Evolutionary conservation across 2,329 filamentous ascomycete genomes (phyloP).

Genomic region (Trichoderma aggressivum): DNA sequence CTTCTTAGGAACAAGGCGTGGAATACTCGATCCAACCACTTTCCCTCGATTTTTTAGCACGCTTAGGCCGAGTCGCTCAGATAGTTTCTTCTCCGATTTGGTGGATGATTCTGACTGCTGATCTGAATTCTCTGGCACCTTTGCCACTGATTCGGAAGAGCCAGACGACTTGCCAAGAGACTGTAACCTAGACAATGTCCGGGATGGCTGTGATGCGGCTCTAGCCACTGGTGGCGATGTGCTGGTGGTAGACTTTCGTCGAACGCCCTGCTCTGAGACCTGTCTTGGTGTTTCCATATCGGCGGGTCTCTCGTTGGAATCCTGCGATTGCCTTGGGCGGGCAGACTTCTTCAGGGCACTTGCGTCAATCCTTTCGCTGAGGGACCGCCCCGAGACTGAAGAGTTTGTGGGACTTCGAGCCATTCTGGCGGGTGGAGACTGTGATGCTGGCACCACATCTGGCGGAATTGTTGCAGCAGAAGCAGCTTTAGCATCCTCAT

Average conservation of each 20-base stretch:
- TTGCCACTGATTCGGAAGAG: slow-evolving; percentile 34
- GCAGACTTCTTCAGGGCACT: slow-evolving; percentile 45
- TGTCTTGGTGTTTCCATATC: slow-evolving; percentile 26
- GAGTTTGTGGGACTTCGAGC: slow-evolving; percentile 23
- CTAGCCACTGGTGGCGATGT: slow-evolving; percentile 53
- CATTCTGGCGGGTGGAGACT: slow-evolving; percentile 23
- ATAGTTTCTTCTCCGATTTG: slow-evolving; percentile 70
- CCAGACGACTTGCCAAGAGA: slow-evolving; percentile 43
- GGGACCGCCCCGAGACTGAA: slow-evolving; percentile 24
- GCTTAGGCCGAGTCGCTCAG: slow-evolving; percentile 65
- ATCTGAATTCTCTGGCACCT: slow-evolving; percentile 27
- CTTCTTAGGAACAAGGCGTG: slow-evolving; percentile 75
- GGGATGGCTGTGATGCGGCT: slow-evolving; percentile 50
- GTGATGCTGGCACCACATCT: slow-evolving; percentile 18
- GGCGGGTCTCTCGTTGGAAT: slow-evolving; percentile 27
- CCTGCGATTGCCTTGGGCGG: slow-evolving; percentile 31
- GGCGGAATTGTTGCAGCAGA: background rate
- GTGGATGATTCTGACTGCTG: slow-evolving; percentile 37
- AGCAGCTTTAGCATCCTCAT: background rate
- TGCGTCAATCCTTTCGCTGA: slow-evolving; percentile 49
- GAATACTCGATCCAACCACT: slow-evolving; percentile 71
- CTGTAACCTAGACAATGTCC: slow-evolving; percentile 45
- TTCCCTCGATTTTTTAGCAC: slow-evolving; percentile 60
- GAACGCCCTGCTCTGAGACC: slow-evolving; percentile 35
- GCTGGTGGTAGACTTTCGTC: slow-evolving; percentile 44